phyloP scores from a whole-genome alignment of 805 yeast genomes.

The Pichia ethanolica region DNA sequence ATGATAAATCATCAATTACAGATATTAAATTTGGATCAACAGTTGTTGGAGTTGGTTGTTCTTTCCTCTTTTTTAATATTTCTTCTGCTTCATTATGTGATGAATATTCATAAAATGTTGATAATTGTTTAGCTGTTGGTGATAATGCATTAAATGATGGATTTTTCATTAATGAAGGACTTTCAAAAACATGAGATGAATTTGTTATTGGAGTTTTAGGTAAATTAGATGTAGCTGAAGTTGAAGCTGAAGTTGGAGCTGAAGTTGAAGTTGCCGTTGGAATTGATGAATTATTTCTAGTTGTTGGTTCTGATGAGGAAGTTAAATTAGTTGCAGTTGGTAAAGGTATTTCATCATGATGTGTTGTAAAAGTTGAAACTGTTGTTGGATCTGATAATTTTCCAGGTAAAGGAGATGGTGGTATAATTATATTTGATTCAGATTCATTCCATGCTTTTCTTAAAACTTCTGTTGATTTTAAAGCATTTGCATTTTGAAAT shows the following conservation, averaged over 20 bases:
- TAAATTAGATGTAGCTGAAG: neutral
- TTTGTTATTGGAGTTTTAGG: neutral
- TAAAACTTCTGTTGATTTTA: slow-evolving; percentile 17
- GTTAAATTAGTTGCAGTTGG: neutral
- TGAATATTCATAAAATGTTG: slow-evolving; percentile 35
- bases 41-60: slow-evolving; percentile 10
- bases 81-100: slow-evolving; percentile 29
- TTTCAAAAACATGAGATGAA: neutral
- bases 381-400: slow-evolving; percentile 8
- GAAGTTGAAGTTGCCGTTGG: neutral
- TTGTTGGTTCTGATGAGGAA: neutral
- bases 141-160: slow-evolving; percentile 24
- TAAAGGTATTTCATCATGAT: no score
- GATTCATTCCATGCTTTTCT: slow-evolving; percentile 21
- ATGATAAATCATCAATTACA: slow-evolving; percentile 46
- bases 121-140: slow-evolving; percentile 32
- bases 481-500: slow-evolving; percentile 15
- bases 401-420: slow-evolving; percentile 48
- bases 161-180: slow-evolving; percentile 22
- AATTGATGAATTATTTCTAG: neutral
- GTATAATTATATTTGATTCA: slow-evolving; percentile 24
- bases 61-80: slow-evolving; percentile 29
- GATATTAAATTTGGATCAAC: slow-evolving; percentile 14
- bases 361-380: neutral
- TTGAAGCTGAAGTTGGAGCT: neutral